Conservation (phyloP, 768 basidiomycete genomes). For the Suillus lakei region DNA sequence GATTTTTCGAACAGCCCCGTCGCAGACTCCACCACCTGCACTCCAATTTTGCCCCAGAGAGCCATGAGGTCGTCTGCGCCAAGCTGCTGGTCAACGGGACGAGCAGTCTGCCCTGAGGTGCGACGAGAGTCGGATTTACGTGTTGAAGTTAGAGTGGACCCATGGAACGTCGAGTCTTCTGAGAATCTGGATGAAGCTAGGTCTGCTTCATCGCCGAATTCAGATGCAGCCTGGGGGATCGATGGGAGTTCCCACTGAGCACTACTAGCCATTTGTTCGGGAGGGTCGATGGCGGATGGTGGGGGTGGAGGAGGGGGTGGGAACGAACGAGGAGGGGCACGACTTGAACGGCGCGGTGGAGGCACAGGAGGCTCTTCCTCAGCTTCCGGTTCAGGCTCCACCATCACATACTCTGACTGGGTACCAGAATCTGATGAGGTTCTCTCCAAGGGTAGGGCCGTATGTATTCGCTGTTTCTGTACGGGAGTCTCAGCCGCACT, state of each 20-base stretch:
- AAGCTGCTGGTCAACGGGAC: conserved; percentile 41
- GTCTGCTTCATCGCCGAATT: conserved; percentile 58
- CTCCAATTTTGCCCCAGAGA: conserved; percentile 76
- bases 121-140: conserved; percentile 18
- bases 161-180: conserved; percentile 51
- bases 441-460: conserved; percentile 5
- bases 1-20: conserved; percentile 72
- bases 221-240: conserved; percentile 58
- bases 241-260: conserved; percentile 70
- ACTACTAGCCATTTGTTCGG: conserved; percentile 43
- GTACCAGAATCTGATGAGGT: conserved; percentile 4
- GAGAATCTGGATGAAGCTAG: conserved; percentile 64
- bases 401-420: conserved; percentile 66
- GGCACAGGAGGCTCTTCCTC: conserved; percentile 36
- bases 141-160: conserved; percentile 31
- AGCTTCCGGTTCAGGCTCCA: conserved; percentile 54
- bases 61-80: conserved; percentile 70
- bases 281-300: conserved; percentile 38
- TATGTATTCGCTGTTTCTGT: conserved; percentile 9
- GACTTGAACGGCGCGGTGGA: conserved; percentile 46
- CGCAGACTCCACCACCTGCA: conserved; percentile 74
- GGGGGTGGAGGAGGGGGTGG: conserved; percentile 44
- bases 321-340: conserved; percentile 23
- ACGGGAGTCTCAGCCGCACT: conserved; percentile 14
- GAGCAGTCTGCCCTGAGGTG: conserved; percentile 15